phyloP scores from a whole-genome alignment of 2,329 filamentous ascomycete genomes.

The Penicillium sp. region DNA sequence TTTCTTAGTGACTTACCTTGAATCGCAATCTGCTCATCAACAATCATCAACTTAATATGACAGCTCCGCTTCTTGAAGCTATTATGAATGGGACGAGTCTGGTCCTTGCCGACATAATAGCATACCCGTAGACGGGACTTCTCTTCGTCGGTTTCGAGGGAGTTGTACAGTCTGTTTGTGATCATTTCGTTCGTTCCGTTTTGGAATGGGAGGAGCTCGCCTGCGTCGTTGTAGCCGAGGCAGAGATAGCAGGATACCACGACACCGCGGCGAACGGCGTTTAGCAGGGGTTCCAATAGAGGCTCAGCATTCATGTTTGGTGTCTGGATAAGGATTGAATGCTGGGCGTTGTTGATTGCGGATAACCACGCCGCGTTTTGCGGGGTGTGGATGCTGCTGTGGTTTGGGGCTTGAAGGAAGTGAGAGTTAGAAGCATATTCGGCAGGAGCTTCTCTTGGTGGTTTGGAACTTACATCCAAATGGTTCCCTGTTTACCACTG shows the following conservation, averaged over 20 bases:
- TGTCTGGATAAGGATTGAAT: conserved; percentile 72
- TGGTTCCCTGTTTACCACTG: conserved; percentile 67
- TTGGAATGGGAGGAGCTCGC: conserved; percentile 72
- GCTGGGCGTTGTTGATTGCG: conserved; percentile 63
- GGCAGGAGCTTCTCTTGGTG: neutral
- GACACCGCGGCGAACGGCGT: conserved; percentile 66
- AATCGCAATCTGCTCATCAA: conserved; percentile 67
- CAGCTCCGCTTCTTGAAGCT: conserved; percentile 65
- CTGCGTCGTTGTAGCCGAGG: conserved; percentile 75
- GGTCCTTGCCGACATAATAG: conserved; percentile 74
- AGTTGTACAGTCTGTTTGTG: conserved; percentile 58
- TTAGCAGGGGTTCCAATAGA: conserved; percentile 62
- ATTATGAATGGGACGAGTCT: conserved; percentile 66
- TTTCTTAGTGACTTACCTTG: conserved; percentile 46
- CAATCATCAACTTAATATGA: conserved; percentile 76
- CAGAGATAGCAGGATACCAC: conserved; percentile 70
- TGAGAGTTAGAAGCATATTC: neutral
- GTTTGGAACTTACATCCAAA: conserved; percentile 51
- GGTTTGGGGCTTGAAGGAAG: conserved; percentile 51
- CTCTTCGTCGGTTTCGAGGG: conserved; percentile 54
- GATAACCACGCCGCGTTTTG: conserved; percentile 77
- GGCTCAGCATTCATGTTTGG: conserved; percentile 74
- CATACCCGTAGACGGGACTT: conserved; percentile 58
- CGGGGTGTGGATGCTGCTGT: conserved; percentile 61
- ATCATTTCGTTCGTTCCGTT: conserved; percentile 75